Evolutionary conservation across 2,329 filamentous ascomycete genomes (phyloP), one percentile per base, ranked within the genome.

Genomic region (Colletotrichum shisoi): DNA sequence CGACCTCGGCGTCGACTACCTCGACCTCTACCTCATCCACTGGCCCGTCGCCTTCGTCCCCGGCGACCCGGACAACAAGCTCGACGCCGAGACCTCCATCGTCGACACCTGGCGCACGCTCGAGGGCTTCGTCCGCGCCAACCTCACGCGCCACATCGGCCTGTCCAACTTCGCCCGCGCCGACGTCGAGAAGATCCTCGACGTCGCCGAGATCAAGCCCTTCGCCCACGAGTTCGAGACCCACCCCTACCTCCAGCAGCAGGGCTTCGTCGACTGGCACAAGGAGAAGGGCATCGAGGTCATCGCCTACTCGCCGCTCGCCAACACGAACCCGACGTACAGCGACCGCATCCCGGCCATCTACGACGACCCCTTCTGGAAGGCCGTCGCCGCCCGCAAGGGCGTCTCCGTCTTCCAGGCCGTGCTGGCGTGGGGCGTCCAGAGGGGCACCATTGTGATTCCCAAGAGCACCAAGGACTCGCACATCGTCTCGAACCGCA

Each of bases 161-260:
- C 81, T 90, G 51, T 88, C 85, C 63, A 90, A 90, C 77, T 90
- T 89, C 2, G 65, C 65, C 3, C 59, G 45, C 1, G 53, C 65
- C 15, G 65, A 68, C n/a, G 60, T 68, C 44, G 65, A 68, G 44
- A 59, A 37, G 27, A 56, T 68, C 17, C 4, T 68, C 1, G 48
- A 44, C 3, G 44, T 78, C 9, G 66, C 66, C 4, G 66, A 66
- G n/a, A 61, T 65, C 57, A 65, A 65, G 24, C 62, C 62, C 34
- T 68, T 75, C 37, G 73, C 73, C 1, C 73, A 74, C 67, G 70
- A 74, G 59, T 71, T 77, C 59, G 67, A 67, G 45, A 89, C 80
- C 85, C 86, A 89, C 76, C 87, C 87, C 34, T 88, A 88, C 79
- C 84, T 84, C n/a, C 80, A 74, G 48, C 73, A 74, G 44, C 72